Conservation (phyloP, 2,329 filamentous ascomycete genomes). For the Diaporthe sp. region DNA sequence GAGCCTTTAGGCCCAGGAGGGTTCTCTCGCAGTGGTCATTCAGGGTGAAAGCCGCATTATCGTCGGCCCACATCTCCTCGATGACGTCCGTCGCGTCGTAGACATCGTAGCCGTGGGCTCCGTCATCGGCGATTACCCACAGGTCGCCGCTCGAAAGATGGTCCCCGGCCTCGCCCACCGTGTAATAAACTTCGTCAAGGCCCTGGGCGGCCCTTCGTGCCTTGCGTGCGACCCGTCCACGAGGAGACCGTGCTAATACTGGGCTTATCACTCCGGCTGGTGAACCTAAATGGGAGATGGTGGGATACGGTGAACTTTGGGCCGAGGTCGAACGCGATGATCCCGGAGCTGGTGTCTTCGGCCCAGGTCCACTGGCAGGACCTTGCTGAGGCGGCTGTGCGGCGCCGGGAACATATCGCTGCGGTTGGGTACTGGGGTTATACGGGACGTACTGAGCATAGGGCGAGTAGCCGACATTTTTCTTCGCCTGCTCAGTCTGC, state of each 20-base stretch:
- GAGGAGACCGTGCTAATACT: neutral
- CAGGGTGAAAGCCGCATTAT: neutral
- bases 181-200: neutral
- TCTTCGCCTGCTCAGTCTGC: neutral
- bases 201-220: neutral
- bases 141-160: neutral
- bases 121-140: slow-evolving; percentile 21
- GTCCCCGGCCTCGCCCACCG: slow-evolving; percentile 12
- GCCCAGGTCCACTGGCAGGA: neutral
- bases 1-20: slow-evolving; percentile 5
- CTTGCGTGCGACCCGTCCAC: neutral
- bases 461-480: neutral
- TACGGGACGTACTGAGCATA: neutral
- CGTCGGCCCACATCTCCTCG: neutral
- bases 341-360: neutral
- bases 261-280: neutral
- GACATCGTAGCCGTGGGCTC: slow-evolving; percentile 4
- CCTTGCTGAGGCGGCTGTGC: neutral
- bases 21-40: slow-evolving; percentile 5
- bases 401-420: neutral
- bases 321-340: neutral
- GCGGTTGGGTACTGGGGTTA: neutral
- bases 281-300: neutral
- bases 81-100: slow-evolving; percentile 26
- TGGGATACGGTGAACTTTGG: neutral